Percentiles rank a stretch among this genome's conserved stretches.
phyloP scores from a whole-genome alignment of 306 rosid genomes.

The Gastrolobium villosum region DNA sequence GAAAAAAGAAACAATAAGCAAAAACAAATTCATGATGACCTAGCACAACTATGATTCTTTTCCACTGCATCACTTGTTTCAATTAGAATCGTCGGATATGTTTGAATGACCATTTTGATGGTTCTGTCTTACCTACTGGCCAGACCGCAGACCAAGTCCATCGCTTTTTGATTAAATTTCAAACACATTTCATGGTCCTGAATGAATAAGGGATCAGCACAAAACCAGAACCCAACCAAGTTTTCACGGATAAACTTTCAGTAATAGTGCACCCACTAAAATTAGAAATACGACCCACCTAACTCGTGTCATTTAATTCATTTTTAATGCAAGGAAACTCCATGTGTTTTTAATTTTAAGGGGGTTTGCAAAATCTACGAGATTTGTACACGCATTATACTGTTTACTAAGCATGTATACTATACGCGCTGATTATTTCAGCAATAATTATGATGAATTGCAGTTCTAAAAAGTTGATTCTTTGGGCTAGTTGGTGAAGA shows the following conservation, averaged over 20 bases:
- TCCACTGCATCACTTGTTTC: conserved; percentile 34
- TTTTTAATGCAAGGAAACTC: no score
- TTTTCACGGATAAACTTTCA: conserved; percentile 35
- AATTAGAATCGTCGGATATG: conserved; percentile 54
- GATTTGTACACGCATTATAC: conserved; percentile 57
- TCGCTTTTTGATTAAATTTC: conserved; percentile 30
- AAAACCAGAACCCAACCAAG: conserved; percentile 53
- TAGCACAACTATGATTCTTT: conserved; percentile 41
- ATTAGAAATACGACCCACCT: no score
- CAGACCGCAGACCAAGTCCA: conserved; percentile 45
- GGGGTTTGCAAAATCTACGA: no score
- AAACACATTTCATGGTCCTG: conserved; percentile 60
- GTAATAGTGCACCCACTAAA: no score
- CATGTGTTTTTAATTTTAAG: no score
- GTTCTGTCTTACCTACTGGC: conserved; percentile 62
- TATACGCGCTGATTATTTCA: not conserved
- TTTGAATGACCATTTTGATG: conserved; percentile 55
- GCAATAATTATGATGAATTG: conserved; percentile 46
- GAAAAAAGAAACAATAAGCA: conserved; percentile 18
- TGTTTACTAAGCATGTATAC: conserved; percentile 48
- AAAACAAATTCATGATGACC: conserved; percentile 57
- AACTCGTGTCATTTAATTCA: no score
- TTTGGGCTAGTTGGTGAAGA: conserved; percentile 55
- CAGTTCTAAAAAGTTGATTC: conserved; percentile 44
- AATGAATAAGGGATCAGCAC: conserved; percentile 43